Evolutionary conservation across 2,329 filamentous ascomycete genomes (phyloP), one percentile per base, ranked within the genome.

Genomic region (Aspergillus sp.): DNA sequence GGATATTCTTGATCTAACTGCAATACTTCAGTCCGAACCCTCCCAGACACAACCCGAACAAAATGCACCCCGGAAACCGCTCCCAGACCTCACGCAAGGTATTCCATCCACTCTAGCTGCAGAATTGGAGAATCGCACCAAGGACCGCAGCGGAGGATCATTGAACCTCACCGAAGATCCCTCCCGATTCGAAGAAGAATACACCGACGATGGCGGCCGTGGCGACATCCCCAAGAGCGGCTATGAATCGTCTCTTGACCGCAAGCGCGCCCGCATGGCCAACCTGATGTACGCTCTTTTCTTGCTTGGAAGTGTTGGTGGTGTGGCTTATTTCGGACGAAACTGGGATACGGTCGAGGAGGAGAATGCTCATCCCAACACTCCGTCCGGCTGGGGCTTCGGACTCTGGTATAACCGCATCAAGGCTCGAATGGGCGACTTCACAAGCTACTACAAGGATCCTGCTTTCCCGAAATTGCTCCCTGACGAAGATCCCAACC

Each of bases 381-480:
- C 89, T 17, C 90, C 91, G 54, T 90, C 90, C 52, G 93, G 93
- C 60, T 96, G 91, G 90, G 82, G 84, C 3, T 74, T 89, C 1
- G 79, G 78, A 2, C 80, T 90, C 31, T 95, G 95, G 85, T 98
- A 90, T 82, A 86, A 86, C 67, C 90, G 95, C 59, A 86, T 88
- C 52, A 87, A 83, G 68, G 88, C 92, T 53, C 88, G 95, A 53
- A 81, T 91, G 66, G 82, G 82, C 60, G 88, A 90, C 63, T 86
- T 91, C 57, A 83, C 95, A 60, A 90, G 87, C 65, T 98, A 98
- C 80, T 99, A 98, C 80, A 93, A 93, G 65, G 93, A 98, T 69
- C 95, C 95, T 3, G 89, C 93, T 8, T 98, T 98, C 75, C 87
- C 91, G 57, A 97, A 97, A 81, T 84, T 99, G 58, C 83, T 99